Base-by-base conservation (phyloP, 306 rosid genomes). In the Fagus crenata region DNA sequence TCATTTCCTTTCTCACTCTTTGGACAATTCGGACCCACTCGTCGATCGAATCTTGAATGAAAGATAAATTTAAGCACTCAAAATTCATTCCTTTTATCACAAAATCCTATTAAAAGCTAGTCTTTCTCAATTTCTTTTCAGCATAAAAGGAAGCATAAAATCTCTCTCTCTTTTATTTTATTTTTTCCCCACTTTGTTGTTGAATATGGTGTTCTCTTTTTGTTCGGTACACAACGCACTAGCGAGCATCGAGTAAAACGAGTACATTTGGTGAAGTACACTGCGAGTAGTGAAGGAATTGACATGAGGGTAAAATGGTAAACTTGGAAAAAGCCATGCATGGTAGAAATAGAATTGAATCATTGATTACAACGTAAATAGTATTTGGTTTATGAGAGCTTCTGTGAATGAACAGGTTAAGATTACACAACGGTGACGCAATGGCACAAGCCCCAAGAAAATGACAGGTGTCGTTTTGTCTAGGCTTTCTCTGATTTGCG, bases 11-110 rank as follows among this genome's bases (percentile, higher is more conserved):
- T 64, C 3, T 8, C 35, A 11, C 68, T 61, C 43, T 36, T 64
- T 15, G 46, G 46, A 64, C 28, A 63, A 35, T 64, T 65, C 0
- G 49, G 71, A 65, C 71, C 71, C 71, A 65, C 71, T 17, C 17
- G 32, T 65, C 31, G 15, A 65, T 65, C 49, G 46, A 1, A 65
- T 65, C 49, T 37, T n/a, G 71, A 39, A 39, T 9, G 40, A 65
- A 22, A 65, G 71, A 65, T 65, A 65, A 65, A 39, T 63, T 18
- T 36, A 14, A 46, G 22, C 69, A 33, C 43, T 35, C 69, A 40
- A 63, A 2, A 33, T 64, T 64, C 46, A 15, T 37, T 7, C 22
- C 14, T 32, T 28, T 65, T 65, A 13, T 65, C 31, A 37, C 49
- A 6, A 65, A 36, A 37, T 65, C 28, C 14, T 1, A 31, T 1